Percentiles rank a stretch among this genome's conserved stretches.
These are phyloP conservation scores for Rubroboletus satanas DNA, from an alignment of 768 basidiomycete species.

Conservation along the genomic window DNA sequence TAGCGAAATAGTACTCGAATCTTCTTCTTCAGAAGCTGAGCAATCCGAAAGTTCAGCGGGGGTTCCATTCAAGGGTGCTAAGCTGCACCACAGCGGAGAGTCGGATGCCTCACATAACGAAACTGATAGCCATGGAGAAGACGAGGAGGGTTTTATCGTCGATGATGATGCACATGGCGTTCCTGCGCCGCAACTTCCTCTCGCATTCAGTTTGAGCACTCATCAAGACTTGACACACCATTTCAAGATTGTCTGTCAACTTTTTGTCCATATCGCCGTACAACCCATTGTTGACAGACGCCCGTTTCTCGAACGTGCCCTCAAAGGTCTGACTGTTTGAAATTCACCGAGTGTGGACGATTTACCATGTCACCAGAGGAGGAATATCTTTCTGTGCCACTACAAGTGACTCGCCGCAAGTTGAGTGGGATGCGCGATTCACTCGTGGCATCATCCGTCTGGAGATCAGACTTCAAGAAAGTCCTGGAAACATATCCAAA, in stretches of 20 bases:
- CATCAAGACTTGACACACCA: constrained; percentile 74
- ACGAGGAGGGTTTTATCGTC: constrained; percentile 49
- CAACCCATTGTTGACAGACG: constrained; percentile 48
- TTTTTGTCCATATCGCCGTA: constrained; percentile 80
- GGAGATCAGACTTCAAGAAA: constrained; percentile 67
- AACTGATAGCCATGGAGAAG: constrained; percentile 22
- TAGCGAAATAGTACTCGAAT: constrained; percentile 30
- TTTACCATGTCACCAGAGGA: constrained; percentile 37
- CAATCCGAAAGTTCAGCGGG: constrained; percentile 25
- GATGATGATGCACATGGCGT: constrained; percentile 53
- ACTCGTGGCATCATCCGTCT: constrained; percentile 79
- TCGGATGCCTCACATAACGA: constrained; percentile 37
- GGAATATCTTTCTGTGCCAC: constrained; percentile 71
- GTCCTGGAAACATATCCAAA: constrained; percentile 64
- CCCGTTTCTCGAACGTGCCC: constrained; percentile 51
- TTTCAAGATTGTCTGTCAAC: constrained; percentile 85
- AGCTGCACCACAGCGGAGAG: constrained; percentile 34
- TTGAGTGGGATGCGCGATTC: constrained; percentile 68
- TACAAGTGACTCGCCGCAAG: constrained; percentile 64
- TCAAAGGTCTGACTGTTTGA: constrained; percentile 38
- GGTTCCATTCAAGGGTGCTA: constrained; percentile 45
- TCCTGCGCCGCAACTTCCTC: constrained; percentile 51
- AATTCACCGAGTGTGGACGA: neutral
- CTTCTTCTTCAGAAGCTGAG: constrained; percentile 33
- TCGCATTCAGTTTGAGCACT: constrained; percentile 75